Evolutionary conservation across 176 grass and related monocot genomes (phyloP).

Genomic region (Sorghum bicolor): DNA sequence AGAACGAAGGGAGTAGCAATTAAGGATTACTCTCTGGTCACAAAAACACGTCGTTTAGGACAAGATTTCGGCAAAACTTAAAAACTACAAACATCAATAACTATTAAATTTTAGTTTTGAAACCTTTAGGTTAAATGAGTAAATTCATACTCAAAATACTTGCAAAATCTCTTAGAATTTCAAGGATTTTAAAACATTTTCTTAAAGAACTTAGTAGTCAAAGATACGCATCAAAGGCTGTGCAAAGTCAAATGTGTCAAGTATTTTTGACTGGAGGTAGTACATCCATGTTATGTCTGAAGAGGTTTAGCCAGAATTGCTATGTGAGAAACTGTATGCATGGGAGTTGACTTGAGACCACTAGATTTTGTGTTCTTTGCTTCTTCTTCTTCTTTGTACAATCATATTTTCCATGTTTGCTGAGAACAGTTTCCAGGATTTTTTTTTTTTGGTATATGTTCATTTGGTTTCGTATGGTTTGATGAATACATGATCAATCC

Average conservation of each 20-base stretch:
- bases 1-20: no score
- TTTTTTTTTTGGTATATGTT: conserved; percentile 4
- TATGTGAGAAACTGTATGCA: conserved; percentile 3
- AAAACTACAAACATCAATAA: neutral
- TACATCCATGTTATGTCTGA: neutral
- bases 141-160: neutral
- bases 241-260: neutral
- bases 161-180: neutral
- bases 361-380: neutral
- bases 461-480: neutral
- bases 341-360: neutral
- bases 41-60: neutral
- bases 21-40: neutral
- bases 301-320: neutral
- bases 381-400: neutral
- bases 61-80: neutral
- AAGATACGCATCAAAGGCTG: neutral
- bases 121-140: neutral
- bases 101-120: neutral
- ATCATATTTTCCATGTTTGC: neutral
- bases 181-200: neutral
- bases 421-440: neutral
- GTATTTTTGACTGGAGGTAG: neutral
- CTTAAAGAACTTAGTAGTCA: neutral
- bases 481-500: neutral